Evolutionary conservation across 768 basidiomycete species (phyloP), one percentile per base, ranked within the genome.

Genomic region (Termitomyces sp.): DNA sequence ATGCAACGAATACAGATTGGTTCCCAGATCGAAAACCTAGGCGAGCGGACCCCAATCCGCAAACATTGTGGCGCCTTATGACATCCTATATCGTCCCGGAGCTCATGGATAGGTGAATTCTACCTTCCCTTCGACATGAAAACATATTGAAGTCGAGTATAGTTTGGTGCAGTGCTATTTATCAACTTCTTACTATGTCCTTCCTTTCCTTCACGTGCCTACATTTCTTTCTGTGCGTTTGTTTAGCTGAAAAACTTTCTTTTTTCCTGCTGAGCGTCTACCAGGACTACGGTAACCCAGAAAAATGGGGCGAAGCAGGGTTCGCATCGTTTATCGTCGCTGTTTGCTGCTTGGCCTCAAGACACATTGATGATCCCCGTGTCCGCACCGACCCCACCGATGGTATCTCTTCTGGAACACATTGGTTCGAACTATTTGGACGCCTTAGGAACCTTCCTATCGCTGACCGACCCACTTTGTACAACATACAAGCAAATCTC

Each of bases 261-360:
- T 20, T 47, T 55, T 5, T 71, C n/a, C n/a, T n/a, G 63, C 63
- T 67, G 53, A 58, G 51, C 3, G 36, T 46, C 52, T 53, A 52
- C 57, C 56, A 91, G 88, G 94, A 97, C 71, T 97, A 97, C 68
- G 92, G 91, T 42, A 91, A 94, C 62, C 94, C 94, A 51, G 83
- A 85, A 71, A 94, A 94, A 77, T 96, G 94, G 94, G 91, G 88
- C 50, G 93, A 95, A 71, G 92, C 94, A 8, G 94, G 94, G 9
- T 97, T 97, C 66, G 92, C 90, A 41, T 87, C 93, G 10, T 94
- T 95, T 68, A 91, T 96, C 59, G 92, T 96, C n/a, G 83, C 93
- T 1, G 79, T 95, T 34, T 96, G 94, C 67, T 95, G 93, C 62
- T 79, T 97, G 5, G 88, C 93, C 0, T 95, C 93, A 3, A 81